phyloP scores from a whole-genome alignment of 345 rosid species.

The Salix caprea region DNA sequence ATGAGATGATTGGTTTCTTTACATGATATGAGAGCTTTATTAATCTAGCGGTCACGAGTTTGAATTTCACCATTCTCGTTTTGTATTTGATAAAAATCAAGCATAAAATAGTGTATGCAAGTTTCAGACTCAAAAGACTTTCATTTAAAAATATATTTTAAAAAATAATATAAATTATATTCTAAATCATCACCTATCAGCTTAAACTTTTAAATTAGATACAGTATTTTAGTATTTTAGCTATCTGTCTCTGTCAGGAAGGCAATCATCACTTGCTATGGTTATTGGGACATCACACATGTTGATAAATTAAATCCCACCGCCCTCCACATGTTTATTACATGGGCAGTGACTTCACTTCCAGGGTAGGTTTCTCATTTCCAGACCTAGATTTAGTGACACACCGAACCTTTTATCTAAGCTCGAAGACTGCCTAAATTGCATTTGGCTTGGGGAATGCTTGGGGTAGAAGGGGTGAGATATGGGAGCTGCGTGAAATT shows the following conservation, averaged over 20 bases:
- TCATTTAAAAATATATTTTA: too few relatives aligned
- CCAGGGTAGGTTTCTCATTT: not conserved
- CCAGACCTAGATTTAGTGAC: not conserved
- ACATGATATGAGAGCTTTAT: too few relatives aligned
- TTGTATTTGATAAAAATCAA: too few relatives aligned
- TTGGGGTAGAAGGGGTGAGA: not conserved
- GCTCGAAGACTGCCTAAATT: not conserved
- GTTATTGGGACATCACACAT: not conserved
- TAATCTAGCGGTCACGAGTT: too few relatives aligned
- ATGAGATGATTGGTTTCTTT: too few relatives aligned
- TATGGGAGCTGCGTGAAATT: too few relatives aligned
- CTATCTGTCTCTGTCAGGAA: conserved; percentile 9
- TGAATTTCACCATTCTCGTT: too few relatives aligned
- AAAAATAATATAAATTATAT: too few relatives aligned
- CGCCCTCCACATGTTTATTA: not conserved
- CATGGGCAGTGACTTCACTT: not conserved
- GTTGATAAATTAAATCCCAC: not conserved
- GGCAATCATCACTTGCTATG: not conserved
- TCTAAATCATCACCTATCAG: too few relatives aligned
- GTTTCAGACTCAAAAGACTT: too few relatives aligned
- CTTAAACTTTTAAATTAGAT: too few relatives aligned
- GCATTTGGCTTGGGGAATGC: not conserved
- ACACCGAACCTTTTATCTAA: not conserved
- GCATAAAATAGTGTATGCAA: too few relatives aligned
- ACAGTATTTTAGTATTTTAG: not conserved